Base-by-base conservation (phyloP, 129 eudicot genomes). In the Deinandra increscens region DNA sequence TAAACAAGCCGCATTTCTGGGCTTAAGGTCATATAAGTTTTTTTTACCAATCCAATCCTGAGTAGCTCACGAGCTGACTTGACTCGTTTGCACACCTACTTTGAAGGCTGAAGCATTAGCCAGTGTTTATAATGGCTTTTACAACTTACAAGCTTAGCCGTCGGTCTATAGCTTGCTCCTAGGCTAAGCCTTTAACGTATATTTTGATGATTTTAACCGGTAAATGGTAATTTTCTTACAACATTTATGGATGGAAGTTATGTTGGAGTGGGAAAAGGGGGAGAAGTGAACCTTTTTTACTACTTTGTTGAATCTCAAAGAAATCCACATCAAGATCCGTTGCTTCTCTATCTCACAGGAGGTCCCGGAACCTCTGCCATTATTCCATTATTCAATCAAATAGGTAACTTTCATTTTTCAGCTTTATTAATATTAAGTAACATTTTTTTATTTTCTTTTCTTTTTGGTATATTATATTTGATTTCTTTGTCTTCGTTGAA, bases 301-400 rank as follows among this genome's bases (percentile, higher is more conserved):
- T 83, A 80, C 45, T 83, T 83, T 62, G 80, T 76, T 1, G 56
- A 77, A 73, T 84, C 85, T 4, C 70, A 84, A 58, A 72, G 80
- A 22, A 80, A 77, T 58, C 82, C 85, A 0, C 8, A 37, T 0
- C 0, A 60, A 34, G 84, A 83, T 42, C 88, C 88, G 4, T 58
- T 71, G 44, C 18, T 71, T 2, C 67, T 71, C 9, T 71, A 58
- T 71, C 75, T 84, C 17, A 73, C 85, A 0, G 88, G 88, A 59
- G 88, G 88, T 26, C 88, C 88, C 4, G 80, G 80, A 41, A 80
- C 83, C 23, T 77, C 88, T 13, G 67, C 59, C 36, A 33, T 81
- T 37, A 14, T 74, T 20, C 82, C 74, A 0, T 45, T 85, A 4
- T 62, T 63, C 4, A 75, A 68, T 64, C 80, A 82, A 69, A 67